Evolutionary conservation across 306 rosid genomes (phyloP).

Genomic region (Styphnolobium japonicum): DNA sequence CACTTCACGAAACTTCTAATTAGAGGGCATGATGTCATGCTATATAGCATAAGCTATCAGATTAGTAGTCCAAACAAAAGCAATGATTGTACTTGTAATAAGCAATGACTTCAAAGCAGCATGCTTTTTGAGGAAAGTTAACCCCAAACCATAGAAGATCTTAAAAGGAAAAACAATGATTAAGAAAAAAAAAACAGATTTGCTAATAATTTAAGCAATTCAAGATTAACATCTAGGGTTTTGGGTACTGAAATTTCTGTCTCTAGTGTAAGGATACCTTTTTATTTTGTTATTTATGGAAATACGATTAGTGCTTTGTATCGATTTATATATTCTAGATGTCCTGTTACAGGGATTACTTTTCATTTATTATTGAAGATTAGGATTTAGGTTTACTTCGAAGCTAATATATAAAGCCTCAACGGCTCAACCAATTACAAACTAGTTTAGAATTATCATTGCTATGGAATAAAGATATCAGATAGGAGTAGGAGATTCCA

Average conservation of each 20-base stretch:
- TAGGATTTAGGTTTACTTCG: neutral
- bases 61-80: neutral
- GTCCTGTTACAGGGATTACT: neutral
- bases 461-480: neutral
- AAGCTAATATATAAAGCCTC: neutral
- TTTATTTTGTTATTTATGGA: neutral
- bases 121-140: neutral
- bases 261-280: neutral
- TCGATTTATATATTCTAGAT: neutral
- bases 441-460: neutral
- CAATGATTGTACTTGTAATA: neutral
- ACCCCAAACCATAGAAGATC: neutral
- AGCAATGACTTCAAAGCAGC: conserved; percentile 4
- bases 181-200: neutral
- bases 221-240: neutral
- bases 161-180: neutral
- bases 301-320: neutral
- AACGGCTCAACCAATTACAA: neutral
- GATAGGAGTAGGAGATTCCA: neutral
- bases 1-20: neutral
- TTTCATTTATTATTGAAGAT: neutral
- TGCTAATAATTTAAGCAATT: neutral
- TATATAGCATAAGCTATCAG: neutral
- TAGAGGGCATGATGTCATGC: neutral
- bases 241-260: neutral